Percentiles rank a stretch among this genome's conserved stretches.
phyloP scores from a whole-genome alignment of 2,329 filamentous ascomycete genomes.

The Zasmidium cellare region DNA sequence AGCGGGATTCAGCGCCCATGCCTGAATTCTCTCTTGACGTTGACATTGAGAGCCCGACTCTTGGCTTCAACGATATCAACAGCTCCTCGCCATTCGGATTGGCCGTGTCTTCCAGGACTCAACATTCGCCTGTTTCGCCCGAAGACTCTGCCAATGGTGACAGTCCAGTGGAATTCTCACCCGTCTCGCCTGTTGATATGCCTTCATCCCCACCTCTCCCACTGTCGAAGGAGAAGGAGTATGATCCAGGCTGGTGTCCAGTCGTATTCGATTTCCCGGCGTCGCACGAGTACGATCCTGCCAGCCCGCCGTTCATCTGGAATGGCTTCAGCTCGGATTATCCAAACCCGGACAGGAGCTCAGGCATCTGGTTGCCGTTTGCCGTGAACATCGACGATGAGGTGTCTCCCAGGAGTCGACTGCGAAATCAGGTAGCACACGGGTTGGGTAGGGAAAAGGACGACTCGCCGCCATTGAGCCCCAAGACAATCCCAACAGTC shows the following conservation, averaged over 20 bases:
- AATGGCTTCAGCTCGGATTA: conserved; percentile 4
- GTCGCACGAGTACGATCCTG: conserved; percentile 32
- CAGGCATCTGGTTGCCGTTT: conserved; percentile 22
- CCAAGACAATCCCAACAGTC: conserved; percentile 33
- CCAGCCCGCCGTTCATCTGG: conserved; percentile 24
- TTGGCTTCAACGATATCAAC: conserved; percentile 12
- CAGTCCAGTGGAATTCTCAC: conserved; percentile 1
- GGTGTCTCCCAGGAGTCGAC: conserved; percentile 18
- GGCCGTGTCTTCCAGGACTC: conserved; percentile 14
- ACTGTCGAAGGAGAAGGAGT: conserved; percentile 21
- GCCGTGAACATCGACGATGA: conserved; percentile 9
- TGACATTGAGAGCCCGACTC: conserved; percentile 10
- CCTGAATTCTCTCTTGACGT: conserved; percentile 25
- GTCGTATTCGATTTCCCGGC: conserved; percentile 18
- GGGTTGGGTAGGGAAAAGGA: conserved; percentile 2
- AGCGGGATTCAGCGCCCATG: conserved; percentile 19
- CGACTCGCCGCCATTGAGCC: conserved; percentile 41
- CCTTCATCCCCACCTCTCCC: conserved; percentile 30
- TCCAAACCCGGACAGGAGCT: conserved; percentile 18
- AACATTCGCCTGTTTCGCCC: conserved; percentile 1
- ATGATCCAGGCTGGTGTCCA: conserved; percentile 30
- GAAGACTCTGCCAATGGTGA: background rate
- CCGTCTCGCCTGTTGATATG: conserved; percentile 14
- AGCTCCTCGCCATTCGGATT: conserved; percentile 23
- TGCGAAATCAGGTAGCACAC: conserved; percentile 16